Base-by-base conservation (phyloP, 371 early-diverging fungal genomes). In the Haplosporangium sp. region DNA sequence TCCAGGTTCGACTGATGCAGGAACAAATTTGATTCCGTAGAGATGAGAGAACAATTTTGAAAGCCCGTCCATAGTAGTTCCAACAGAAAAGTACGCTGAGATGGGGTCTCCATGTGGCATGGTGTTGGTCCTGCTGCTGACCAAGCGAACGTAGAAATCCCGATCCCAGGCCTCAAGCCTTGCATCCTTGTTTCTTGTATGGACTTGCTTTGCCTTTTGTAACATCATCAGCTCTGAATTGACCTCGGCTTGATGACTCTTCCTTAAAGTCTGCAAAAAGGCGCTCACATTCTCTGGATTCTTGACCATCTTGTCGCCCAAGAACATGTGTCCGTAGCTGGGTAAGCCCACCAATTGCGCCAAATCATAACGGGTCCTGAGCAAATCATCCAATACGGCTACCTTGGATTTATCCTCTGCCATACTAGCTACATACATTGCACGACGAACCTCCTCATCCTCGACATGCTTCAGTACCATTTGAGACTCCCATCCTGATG, bases 221-320 rank as follows among this genome's bases (percentile, higher is more conserved):
- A 87, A 85, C 55, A 78, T 60, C 52, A 75, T 72, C 66, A 94
- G 34, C 66, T 93, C 89, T 10, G 76, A 65, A 44, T 86, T 62
- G 60, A 89, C 86, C 34, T 88, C 67, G n/a, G 86, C 89, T 34
- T 74, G 62, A 48, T 89, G 87, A 47, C 87, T 88, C 42, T 85
- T 71, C 0, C 93, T 83, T 17, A 97, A 82, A 0, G 92, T 89
- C 44, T 88, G 84, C 63, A 98, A 79, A 74, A 98, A 98, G 11
- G 90, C 85, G n/a, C 90, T 84, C n/a, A 97, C 97, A 47, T 93
- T 92, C 72, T 89, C 93, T 40, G 96, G 96, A 53, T 90, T 89
- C 65, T 90, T 88, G 11, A 94, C 96, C 98, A 99, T 98, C 77
- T 98, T 98, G 69, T 97, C 98, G 40, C 87, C 90, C 40, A 99